Base-by-base conservation (phyloP, 768 basidiomycete genomes). In the Trametes coccinea region DNA sequence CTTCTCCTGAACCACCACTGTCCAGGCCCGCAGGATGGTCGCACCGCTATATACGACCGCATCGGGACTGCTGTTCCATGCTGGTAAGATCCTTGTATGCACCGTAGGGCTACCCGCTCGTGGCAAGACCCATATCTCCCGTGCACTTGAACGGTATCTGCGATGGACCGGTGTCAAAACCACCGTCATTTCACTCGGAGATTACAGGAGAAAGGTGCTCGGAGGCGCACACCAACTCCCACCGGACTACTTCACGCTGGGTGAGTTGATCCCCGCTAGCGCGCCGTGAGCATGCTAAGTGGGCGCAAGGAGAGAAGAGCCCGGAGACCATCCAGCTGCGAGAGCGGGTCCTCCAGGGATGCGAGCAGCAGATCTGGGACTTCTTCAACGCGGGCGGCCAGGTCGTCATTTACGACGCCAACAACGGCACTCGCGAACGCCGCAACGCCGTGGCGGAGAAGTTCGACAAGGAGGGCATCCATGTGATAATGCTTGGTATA, bases 81-180 rank as follows among this genome's bases (percentile, higher is more conserved):
- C 95, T 8, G 96, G 96, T 66, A 94, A 98, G 77, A 97, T 98
- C 71, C 80, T 98, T 27, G 88, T 97, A 48, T 79, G 95, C 59
- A 93, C 95, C 17, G 90, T 98, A 56, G 96, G 96, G 8, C 81
- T 98, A 3, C 95, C 95, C 47, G 95, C 96, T 1, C 85, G 94
- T 55, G 94, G 95, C 37, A 97, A 97, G 77, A 99, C 97, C 0
- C 97, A 99, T 73, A 93, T 98, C 59, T 96, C 95, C 1, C 84
- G 95, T 41, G 89, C 96, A 6, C 82, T 98, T 11, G 96, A 98
- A 73, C 86, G 97, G n/a, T 99, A 99, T 75, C 83, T 99, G 1
- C 83, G 94, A 73, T 99, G 97, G 97, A 92, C 93, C 75, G 97
- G 97, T 33, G 92, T 99, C 56, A 98, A 96, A 75, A 96, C 94